phyloP scores from a whole-genome alignment of 768 basidiomycete species.

The Mycena amicta region DNA sequence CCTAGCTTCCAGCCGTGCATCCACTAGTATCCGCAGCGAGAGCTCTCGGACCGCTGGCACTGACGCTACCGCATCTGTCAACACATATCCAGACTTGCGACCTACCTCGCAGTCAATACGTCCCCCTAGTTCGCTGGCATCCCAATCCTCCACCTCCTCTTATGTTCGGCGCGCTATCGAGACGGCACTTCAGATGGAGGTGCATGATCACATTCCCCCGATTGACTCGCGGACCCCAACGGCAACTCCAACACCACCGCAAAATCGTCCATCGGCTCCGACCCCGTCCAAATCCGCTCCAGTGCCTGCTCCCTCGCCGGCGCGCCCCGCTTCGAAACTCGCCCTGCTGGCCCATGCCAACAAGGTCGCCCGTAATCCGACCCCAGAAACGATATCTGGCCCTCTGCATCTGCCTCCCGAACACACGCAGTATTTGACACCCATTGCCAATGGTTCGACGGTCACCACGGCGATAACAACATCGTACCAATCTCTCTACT shows the following conservation, averaged over 20 bases:
- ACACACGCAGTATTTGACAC: constrained; percentile 72
- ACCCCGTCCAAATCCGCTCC: constrained; percentile 26
- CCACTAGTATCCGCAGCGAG: constrained; percentile 45
- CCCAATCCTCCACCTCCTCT: constrained; percentile 56
- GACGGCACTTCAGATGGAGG: constrained; percentile 67
- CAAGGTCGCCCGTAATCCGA: constrained; percentile 50
- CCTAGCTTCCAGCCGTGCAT: constrained; percentile 66
- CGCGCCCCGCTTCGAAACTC: constrained; percentile 66
- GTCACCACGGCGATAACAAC: constrained; percentile 86
- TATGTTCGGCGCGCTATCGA: constrained; percentile 67
- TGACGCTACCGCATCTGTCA: constrained; percentile 60
- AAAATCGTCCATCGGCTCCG: constrained; percentile 30
- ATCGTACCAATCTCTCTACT: constrained; percentile 72
- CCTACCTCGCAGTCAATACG: constrained; percentile 62
- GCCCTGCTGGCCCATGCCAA: constrained; percentile 72
- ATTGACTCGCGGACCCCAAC: constrained; percentile 29
- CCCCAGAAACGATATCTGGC: constrained; percentile 33
- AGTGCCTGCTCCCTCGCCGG: constrained; percentile 26
- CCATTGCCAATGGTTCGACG: constrained; percentile 81
- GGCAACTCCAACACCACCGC: constrained; percentile 23
- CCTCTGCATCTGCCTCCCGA: constrained; percentile 43
- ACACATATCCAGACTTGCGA: constrained; percentile 71
- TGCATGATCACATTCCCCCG: constrained; percentile 25
- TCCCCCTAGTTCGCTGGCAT: constrained; percentile 38
- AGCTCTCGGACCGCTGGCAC: constrained; percentile 60